These are phyloP conservation scores for Aleurites moluccanus DNA, from an alignment of 441 rosid species.

Conservation along the genomic window DNA sequence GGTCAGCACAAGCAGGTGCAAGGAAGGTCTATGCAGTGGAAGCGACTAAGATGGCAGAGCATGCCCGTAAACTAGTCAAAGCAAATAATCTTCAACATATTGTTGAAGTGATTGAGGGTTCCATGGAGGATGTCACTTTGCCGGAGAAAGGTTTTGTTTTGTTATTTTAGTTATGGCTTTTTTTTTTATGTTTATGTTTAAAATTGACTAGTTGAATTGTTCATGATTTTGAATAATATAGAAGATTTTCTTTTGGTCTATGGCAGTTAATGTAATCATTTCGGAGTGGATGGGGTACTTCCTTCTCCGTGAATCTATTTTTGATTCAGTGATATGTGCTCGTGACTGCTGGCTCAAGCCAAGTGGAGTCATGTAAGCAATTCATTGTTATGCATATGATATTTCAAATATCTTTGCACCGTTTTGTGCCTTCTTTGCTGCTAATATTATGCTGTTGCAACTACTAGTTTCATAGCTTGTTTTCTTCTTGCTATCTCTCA, in stretches of 20 bases:
- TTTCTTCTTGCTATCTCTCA: neutral
- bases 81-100: constrained; percentile 71
- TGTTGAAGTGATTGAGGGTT: constrained; percentile 85
- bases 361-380: constrained; percentile 81
- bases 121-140: constrained; percentile 72
- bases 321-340: constrained; percentile 95
- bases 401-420: neutral
- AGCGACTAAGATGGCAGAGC: constrained; percentile 93
- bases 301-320: constrained; percentile 95
- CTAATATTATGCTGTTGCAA: neutral
- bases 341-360: constrained; percentile 98
- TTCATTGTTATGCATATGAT: neutral
- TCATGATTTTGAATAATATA: constrained; percentile 10
- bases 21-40: constrained; percentile 95
- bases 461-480: neutral
- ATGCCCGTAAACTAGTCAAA: constrained; percentile 75
- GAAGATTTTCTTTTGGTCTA: constrained; percentile 10
- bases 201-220: neutral
- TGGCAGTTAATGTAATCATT: constrained; percentile 93
- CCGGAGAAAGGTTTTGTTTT: constrained; percentile 81
- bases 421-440: neutral
- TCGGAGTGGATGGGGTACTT: constrained; percentile 99
- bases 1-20: constrained; percentile 99
- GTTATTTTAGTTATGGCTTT: neutral
- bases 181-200: neutral